These are phyloP conservation scores for Exserohilum rostratum DNA, from an alignment of 2,329 filamentous ascomycete genomes.

Conservation along the genomic window DNA sequence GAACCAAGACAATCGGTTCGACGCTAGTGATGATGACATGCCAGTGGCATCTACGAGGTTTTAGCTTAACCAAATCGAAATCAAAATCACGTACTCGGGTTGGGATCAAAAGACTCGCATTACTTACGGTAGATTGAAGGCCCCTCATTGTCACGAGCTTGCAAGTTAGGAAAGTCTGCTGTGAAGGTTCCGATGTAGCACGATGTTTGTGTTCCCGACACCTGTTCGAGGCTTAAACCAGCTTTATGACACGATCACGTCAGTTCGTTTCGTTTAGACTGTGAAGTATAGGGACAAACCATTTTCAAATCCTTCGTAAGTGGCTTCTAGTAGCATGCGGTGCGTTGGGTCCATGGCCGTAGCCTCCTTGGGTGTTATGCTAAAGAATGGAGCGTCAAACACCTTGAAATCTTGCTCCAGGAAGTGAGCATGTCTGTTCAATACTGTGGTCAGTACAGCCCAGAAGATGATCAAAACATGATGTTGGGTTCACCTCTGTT, in stretches of 20 bases:
- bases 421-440: conserved; percentile 13
- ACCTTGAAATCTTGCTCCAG: conserved; percentile 35
- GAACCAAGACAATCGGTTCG: conserved; percentile 21
- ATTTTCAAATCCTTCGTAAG: conserved; percentile 49
- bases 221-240: conserved; percentile 14
- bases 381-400: conserved; percentile 46
- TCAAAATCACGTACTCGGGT: neutral
- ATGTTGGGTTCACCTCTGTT: neutral
- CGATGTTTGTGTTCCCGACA: conserved; percentile 26
- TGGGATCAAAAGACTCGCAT: neutral
- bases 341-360: conserved; percentile 35
- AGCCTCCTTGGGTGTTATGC: conserved; percentile 25
- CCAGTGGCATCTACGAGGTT: conserved; percentile 4
- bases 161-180: conserved; percentile 17
- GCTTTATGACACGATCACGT: conserved; percentile 1
- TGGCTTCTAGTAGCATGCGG: conserved; percentile 33
- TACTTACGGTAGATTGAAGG: conserved; percentile 9
- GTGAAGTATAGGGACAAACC: too few species aligned
- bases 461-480: neutral
- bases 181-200: conserved; percentile 24
- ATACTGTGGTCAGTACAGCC: neutral
- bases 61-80: neutral
- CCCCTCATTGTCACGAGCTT: conserved; percentile 8
- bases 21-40: conserved; percentile 5
- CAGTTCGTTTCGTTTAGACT: too few species aligned